Conservation (phyloP, 352 stramenopile species). For the Globisporangium cylindrosporum region DNA sequence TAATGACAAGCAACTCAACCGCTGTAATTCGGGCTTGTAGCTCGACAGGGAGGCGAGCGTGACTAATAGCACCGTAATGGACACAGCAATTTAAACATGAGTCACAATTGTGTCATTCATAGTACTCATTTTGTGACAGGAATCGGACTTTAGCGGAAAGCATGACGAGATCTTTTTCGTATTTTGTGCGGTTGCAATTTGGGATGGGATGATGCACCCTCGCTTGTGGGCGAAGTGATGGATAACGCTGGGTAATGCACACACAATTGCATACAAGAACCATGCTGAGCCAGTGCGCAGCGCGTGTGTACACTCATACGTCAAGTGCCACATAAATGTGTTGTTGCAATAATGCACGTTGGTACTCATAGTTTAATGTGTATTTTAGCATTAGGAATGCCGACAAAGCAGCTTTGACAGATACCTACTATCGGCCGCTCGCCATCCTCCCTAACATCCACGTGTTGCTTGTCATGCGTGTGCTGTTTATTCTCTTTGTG, state of each 20-base stretch:
- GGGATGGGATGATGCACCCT: background rate
- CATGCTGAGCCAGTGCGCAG: background rate
- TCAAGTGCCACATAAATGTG: background rate
- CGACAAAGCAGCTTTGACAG: background rate
- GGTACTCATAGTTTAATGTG: constrained; percentile 9
- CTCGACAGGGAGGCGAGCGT: no score
- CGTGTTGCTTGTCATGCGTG: background rate
- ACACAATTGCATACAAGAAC: background rate
- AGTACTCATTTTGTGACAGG: background rate
- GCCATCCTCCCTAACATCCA: background rate
- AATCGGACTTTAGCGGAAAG: background rate
- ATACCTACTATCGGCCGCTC: background rate
- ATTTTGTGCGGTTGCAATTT: background rate
- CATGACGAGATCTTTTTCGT: background rate
- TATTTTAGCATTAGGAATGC: constrained; percentile 3
- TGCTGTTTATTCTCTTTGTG: background rate
- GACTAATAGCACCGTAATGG: no score
- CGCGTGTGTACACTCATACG: background rate
- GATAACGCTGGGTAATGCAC: constrained; percentile 5
- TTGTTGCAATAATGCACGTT: background rate
- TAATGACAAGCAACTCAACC: no score
- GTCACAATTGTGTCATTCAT: background rate
- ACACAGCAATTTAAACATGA: no score
- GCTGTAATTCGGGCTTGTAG: no score
- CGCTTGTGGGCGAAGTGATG: constrained; percentile 2